phyloP scores from a whole-genome alignment of 805 yeast genomes.

The Kuraishia floccosa region DNA sequence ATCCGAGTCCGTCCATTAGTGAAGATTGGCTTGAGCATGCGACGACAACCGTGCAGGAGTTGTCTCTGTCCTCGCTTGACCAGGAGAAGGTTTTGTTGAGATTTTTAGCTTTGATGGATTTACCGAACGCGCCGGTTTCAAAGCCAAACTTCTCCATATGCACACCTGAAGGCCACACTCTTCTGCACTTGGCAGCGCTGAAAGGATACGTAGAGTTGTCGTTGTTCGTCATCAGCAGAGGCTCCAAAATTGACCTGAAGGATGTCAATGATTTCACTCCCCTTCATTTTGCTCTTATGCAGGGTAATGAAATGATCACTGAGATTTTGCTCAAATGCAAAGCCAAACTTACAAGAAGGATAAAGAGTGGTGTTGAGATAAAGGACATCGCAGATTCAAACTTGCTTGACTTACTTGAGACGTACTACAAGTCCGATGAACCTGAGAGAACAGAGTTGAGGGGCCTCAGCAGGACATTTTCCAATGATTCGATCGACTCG shows the following conservation, averaged over 20 bases:
- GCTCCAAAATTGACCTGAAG: slow-evolving; percentile 54
- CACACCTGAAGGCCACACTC: slow-evolving; percentile 64
- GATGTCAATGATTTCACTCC: slow-evolving; percentile 84
- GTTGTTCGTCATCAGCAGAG: slow-evolving; percentile 49
- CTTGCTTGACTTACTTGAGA: slow-evolving; percentile 20
- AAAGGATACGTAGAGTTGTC: slow-evolving; percentile 59
- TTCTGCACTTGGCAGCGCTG: slow-evolving; percentile 76
- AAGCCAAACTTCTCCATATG: slow-evolving; percentile 74
- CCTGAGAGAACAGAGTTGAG: slow-evolving; percentile 3
- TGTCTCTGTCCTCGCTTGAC: slow-evolving; percentile 30
- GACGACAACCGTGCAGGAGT: slow-evolving; percentile 34
- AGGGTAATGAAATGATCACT: slow-evolving; percentile 62
- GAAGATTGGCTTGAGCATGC: slow-evolving; percentile 38
- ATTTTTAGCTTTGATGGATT: slow-evolving; percentile 47
- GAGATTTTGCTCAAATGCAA: slow-evolving; percentile 50
- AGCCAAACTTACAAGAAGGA: slow-evolving; percentile 41
- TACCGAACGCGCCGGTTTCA: slow-evolving; percentile 47
- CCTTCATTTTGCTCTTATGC: slow-evolving; percentile 72
- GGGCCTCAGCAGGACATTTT: slow-evolving; percentile 10
- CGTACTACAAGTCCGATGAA: slow-evolving; percentile 2
- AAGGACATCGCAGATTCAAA: slow-evolving; percentile 28
- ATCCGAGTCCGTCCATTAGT: background rate
- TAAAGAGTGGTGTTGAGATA: slow-evolving; percentile 36
- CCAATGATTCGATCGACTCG: slow-evolving; percentile 14
- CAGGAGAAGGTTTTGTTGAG: slow-evolving; percentile 38